Evolutionary conservation across 805 yeast species (phyloP), one percentile per base, ranked within the genome.

Genomic region (Spathaspora passalidarum): DNA sequence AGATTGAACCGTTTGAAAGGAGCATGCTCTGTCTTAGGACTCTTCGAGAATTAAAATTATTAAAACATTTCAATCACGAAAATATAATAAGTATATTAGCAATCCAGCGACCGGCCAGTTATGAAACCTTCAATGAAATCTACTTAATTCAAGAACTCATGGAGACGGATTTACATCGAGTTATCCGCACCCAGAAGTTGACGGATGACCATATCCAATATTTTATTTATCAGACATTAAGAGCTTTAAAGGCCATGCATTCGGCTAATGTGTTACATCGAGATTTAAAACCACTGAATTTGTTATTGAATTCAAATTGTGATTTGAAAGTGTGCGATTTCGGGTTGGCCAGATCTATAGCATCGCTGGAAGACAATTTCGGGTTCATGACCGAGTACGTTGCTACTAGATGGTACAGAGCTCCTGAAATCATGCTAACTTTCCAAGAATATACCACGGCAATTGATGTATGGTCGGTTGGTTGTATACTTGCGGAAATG

Each of bases 361-460:
- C 88, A 32, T 73, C 79, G 48, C 72, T 71, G 45, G 84, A 84
- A 56, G 84, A 82, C 58, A 83, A 82, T 60, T 78, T 81, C 49
- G 89, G 88, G 4, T 83, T 82, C 62, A 86, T 92, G 96, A 92
- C 98, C 2, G 98, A 92, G 65, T 92, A 92, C 62, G 98, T 92
- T 38, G 98, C 98, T 8, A 92, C 98, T 3, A 74, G 98, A 53
- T 92, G 98, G 97, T 92, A 92, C 65, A 75, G 98, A 46, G 98
- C 98, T 0, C 98, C 98, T 0, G 98, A 92, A 58, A 90, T 92
- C 62, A 92, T 92, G 98, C 76, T 92, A 42, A 89, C 96, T 11
- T 89, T 91, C 57, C 92, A 90, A 52, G 88, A 86, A 57, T 92
- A 92, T 68, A 87, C 97, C 20, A 87, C 92, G 32, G 97, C 97